These are phyloP conservation scores for Carex littledalei DNA, from an alignment of 176 grass and related monocot species.

Conservation along the genomic window DNA sequence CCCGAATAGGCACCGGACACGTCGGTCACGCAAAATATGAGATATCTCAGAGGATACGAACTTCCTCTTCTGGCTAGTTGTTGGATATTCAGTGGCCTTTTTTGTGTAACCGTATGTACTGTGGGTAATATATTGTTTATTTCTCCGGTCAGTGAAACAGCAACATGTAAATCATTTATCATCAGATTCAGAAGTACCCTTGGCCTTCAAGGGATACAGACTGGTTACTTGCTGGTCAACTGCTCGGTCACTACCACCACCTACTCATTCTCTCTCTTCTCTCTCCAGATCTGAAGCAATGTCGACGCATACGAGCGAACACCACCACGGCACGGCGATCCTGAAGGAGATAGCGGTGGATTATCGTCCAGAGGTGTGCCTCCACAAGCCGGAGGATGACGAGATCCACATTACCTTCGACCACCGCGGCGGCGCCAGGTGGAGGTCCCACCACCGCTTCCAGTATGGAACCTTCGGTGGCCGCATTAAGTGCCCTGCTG, in stretches of 20 bases:
- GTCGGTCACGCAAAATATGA: too few relatives aligned
- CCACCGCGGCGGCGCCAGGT: slow-evolving; percentile 52
- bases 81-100: too few relatives aligned
- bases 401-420: slow-evolving; percentile 69
- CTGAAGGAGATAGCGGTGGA: slow-evolving; percentile 43
- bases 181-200: too few relatives aligned
- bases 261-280: background rate
- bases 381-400: slow-evolving; percentile 8
- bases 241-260: background rate
- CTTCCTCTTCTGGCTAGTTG: too few relatives aligned
- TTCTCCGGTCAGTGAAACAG: too few relatives aligned
- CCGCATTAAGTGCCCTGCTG: slow-evolving; percentile 30
- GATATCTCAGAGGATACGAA: too few relatives aligned
- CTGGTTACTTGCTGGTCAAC: background rate
- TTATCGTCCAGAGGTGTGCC: slow-evolving; percentile 43
- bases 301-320: slow-evolving; percentile 23
- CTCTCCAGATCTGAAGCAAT: background rate
- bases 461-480: slow-evolving; percentile 35
- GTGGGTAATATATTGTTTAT: too few relatives aligned
- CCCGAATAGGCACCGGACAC: too few relatives aligned
- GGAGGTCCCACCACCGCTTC: slow-evolving; percentile 42
- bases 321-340: slow-evolving; percentile 32
- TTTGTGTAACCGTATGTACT: too few relatives aligned
- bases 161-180: too few relatives aligned
- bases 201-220: background rate